Evolutionary conservation across 1,139 yeast genomes (phyloP).

Genomic region (Schizosaccharomyces versatilis): DNA sequence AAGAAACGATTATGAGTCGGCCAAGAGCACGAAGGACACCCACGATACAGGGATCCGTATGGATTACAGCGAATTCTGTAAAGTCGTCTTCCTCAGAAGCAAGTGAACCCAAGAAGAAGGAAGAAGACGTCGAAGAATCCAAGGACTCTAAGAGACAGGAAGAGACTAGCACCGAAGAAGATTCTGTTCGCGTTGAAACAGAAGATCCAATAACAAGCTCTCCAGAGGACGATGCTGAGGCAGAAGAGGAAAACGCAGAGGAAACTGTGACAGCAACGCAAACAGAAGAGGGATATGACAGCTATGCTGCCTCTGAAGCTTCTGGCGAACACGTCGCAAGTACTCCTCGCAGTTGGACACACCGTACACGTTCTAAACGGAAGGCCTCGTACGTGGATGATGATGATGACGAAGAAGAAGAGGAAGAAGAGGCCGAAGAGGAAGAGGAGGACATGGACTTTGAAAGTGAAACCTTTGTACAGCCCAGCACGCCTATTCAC

Average conservation of each 20-base stretch:
- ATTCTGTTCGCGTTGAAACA: too few species aligned
- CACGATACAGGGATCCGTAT: too few species aligned
- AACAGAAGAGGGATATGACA: background rate
- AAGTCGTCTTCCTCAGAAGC: too few species aligned
- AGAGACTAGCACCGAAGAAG: too few species aligned
- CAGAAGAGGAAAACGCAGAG: slow-evolving; percentile 15
- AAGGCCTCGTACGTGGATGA: background rate
- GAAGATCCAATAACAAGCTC: too few species aligned
- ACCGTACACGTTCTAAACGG: background rate
- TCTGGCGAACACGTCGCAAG: background rate
- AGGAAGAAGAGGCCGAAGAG: slow-evolving; percentile 15
- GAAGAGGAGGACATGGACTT: slow-evolving; percentile 5
- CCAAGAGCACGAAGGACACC: too few species aligned
- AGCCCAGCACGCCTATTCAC: slow-evolving; percentile 16
- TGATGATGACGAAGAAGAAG: slow-evolving; percentile 15
- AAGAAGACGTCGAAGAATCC: too few species aligned
- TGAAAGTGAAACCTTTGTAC: slow-evolving; percentile 4
- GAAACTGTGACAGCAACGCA: slow-evolving; percentile 7
- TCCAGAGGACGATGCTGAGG: slow-evolving; percentile 11
- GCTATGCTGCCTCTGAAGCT: background rate
- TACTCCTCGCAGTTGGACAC: background rate
- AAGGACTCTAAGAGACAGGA: too few species aligned
- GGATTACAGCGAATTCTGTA: too few species aligned
- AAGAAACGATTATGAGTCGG: too few species aligned
- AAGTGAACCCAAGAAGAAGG: too few species aligned